These are phyloP conservation scores for Russula ochroleuca DNA, from an alignment of 768 basidiomycete species.

Conservation along the genomic window DNA sequence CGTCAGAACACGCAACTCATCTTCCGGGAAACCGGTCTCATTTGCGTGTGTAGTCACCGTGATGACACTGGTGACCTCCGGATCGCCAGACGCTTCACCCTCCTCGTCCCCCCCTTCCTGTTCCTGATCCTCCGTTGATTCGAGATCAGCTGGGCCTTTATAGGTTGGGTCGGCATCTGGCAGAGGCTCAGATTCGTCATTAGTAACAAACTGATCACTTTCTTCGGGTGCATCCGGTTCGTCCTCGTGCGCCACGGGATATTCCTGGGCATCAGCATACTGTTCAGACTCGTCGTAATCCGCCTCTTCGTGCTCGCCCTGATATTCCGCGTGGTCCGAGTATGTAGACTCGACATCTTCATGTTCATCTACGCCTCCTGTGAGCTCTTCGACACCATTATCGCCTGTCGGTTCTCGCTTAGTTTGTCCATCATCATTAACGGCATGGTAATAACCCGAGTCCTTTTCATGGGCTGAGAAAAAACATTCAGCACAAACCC, in stretches of 20 bases:
- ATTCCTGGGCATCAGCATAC: constrained; percentile 19
- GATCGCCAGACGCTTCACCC: constrained; percentile 11
- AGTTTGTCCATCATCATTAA: neutral
- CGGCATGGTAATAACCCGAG: neutral
- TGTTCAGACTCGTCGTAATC: constrained; percentile 14
- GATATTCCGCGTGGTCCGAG: constrained; percentile 2
- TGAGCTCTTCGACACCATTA: neutral
- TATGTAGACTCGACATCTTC: constrained; percentile 3
- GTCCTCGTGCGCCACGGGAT: constrained; percentile 5
- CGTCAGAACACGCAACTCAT: neutral
- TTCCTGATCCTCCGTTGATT: constrained; percentile 9
- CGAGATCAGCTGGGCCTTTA: constrained; percentile 8
- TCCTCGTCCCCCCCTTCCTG: neutral
- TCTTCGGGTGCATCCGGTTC: constrained; percentile 7
- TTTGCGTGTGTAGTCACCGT: neutral
- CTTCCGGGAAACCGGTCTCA: neutral
- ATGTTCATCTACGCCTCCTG: constrained; percentile 7
- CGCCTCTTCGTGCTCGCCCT: constrained; percentile 13
- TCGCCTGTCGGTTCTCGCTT: constrained; percentile 2
- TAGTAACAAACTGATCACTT: constrained; percentile 19
- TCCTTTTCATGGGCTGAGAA: constrained; percentile 1
- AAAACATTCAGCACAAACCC: neutral
- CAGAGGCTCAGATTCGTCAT: constrained; percentile 14
- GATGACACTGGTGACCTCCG: neutral
- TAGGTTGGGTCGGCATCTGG: constrained; percentile 10